Percentiles rank a stretch among this genome's conserved stretches.
These are phyloP conservation scores for Dactylellina cionopaga DNA, from an alignment of 2,329 filamentous ascomycete species.

Conservation along the genomic window DNA sequence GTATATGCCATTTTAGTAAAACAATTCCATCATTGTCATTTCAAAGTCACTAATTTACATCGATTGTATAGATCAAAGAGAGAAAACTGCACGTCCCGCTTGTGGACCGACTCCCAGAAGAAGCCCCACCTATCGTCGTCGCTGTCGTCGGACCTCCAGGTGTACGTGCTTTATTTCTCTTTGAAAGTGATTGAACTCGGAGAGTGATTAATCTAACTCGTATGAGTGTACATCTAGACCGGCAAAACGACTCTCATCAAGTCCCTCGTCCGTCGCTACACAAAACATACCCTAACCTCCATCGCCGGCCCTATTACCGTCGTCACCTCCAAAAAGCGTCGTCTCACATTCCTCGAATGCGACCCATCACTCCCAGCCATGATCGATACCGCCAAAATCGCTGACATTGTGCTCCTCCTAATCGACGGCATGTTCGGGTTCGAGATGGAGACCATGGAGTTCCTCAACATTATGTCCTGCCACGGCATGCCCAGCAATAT, in stretches of 20 bases:
- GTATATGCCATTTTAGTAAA: slow-evolving; percentile 4
- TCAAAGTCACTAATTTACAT: too few species aligned
- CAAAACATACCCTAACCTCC: slow-evolving; percentile 90
- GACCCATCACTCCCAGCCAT: slow-evolving; percentile 96
- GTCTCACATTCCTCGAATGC: slow-evolving; percentile 94
- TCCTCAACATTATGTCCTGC: slow-evolving; percentile 89
- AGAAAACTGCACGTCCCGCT: slow-evolving; percentile 95
- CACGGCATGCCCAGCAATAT: slow-evolving; percentile 99
- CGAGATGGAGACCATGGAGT: slow-evolving; percentile 99
- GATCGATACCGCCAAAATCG: slow-evolving; percentile 96
- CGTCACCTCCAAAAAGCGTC: slow-evolving; percentile 93
- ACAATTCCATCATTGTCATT: too few species aligned
- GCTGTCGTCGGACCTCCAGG: slow-evolving; percentile 94
- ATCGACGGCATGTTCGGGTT: slow-evolving; percentile 99
- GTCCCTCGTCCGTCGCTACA: slow-evolving; percentile 90
- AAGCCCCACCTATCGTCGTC: slow-evolving; percentile 91
- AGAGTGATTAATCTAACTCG: slow-evolving; percentile 26
- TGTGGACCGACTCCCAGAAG: slow-evolving; percentile 93
- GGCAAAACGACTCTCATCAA: slow-evolving; percentile 97
- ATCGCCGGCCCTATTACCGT: slow-evolving; percentile 93
- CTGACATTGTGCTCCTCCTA: slow-evolving; percentile 96
- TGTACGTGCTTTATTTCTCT: slow-evolving; percentile 64
- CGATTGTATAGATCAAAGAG: slow-evolving; percentile 77
- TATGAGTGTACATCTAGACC: slow-evolving; percentile 61
- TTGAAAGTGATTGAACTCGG: neutral